Percentiles rank a stretch among this genome's conserved stretches.
phyloP scores from a whole-genome alignment of 371 early-diverging fungal species.

The Entomophthora muscae region DNA sequence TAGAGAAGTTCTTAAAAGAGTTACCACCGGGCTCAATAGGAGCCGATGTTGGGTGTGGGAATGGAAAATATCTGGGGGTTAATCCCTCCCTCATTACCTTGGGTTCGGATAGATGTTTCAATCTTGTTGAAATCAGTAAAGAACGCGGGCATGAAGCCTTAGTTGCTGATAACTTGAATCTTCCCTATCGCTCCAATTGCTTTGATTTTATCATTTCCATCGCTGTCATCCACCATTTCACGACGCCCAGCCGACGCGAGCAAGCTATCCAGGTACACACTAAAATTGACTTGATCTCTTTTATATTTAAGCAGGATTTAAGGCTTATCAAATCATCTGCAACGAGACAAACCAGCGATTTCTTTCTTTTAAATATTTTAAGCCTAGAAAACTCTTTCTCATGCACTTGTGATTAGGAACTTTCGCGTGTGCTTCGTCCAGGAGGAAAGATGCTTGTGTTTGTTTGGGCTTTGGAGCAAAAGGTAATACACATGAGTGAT shows the following conservation, averaged over 20 bases:
- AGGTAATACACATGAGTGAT: too few species aligned
- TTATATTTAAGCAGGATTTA: too few species aligned
- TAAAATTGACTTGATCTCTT: background rate
- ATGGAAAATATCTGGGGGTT: conserved; percentile 91
- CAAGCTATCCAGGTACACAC: conserved; percentile 35
- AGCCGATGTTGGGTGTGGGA: conserved; percentile 93
- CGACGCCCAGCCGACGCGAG: conserved; percentile 53
- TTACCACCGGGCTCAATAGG: conserved; percentile 54
- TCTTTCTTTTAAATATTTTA: too few species aligned
- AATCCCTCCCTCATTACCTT: conserved; percentile 49
- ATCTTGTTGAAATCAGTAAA: conserved; percentile 55
- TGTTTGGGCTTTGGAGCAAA: conserved; percentile 94
- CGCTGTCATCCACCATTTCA: conserved; percentile 92
- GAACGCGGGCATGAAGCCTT: conserved; percentile 66
- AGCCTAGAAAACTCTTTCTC: too few species aligned
- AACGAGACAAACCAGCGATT: too few species aligned
- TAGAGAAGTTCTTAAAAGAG: conserved; percentile 54
- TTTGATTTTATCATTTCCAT: conserved; percentile 91
- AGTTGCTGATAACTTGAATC: conserved; percentile 60
- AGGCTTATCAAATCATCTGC: too few species aligned
- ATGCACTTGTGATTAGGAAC: too few species aligned
- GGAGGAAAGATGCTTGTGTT: conserved; percentile 67
- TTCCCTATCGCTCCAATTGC: conserved; percentile 49
- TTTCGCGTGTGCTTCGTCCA: conserved; percentile 46
- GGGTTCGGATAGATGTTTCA: conserved; percentile 76